Base-by-base conservation (phyloP, 169 alveolate genomes). In the Eimeria maxima region DNA sequence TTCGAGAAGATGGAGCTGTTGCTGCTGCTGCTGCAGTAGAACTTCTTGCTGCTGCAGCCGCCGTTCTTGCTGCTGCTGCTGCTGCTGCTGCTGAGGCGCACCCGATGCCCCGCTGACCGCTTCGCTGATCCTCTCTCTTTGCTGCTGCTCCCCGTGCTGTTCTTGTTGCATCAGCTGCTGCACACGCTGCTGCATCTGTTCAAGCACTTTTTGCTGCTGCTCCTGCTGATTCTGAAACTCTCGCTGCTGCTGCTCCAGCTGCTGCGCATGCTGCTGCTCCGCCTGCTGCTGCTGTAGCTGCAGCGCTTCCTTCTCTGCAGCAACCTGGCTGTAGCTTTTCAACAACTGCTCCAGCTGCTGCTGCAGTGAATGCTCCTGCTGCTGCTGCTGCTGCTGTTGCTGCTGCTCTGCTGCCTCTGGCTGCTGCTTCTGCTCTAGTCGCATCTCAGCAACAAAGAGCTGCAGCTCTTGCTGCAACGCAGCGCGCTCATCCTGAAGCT, bases 231-330 rank as follows among this genome's bases (percentile, higher is more conserved):
- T 50, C 90, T 80, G 50, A 45, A 45, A 29, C 90, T 80, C 67
- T 24, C 38, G 69, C 90, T 80, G 90, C 90, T 45, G 90, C 71
- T 80, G 90, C 71, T 24, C 63, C 90, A 47, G 71, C 90, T 74
- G 86, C 86, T 74, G 60, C 60, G 20, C 16, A 20, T 42, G 86
- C 60, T 1, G 60, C 86, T 74, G 86, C 86, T 74, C 86, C 8
- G 60, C 38, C 86, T 74, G 86, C 86, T 74, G 86, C 86, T 20
- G 86, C 86, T 74, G 86, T 11, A 3, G 86, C 33, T 42, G 86
- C 86, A 74, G 86, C 86, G 29, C 53, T 11, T 74, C 86, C 27
- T 74, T 74, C 55, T 74, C 86, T 42, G 33, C 29, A 74, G 86
- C 86, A 20, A 22, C 5, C 14, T 74, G 60, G 33, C 86, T 74